Evolutionary conservation across 768 basidiomycete genomes (phyloP).

Genomic region (Lentinula edodes): DNA sequence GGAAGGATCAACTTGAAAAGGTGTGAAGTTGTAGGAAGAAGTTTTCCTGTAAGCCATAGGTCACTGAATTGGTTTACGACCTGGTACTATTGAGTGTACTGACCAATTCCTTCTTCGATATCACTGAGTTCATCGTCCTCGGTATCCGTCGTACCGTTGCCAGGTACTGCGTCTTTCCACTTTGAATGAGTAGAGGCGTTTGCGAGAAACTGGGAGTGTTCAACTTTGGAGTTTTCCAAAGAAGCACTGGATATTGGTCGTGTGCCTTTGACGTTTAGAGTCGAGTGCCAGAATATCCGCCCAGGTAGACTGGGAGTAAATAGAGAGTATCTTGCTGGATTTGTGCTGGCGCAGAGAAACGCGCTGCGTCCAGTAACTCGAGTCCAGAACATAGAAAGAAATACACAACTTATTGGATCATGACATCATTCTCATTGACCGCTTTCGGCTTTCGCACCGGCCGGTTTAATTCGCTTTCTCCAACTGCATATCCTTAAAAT

Average conservation of each 20-base stretch:
- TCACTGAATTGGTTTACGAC: not conserved
- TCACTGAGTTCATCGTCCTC: conserved; percentile 20
- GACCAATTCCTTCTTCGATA: conserved; percentile 30
- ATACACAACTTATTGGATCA: not conserved
- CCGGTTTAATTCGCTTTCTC: no score
- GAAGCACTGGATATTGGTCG: not conserved
- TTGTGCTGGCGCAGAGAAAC: not conserved
- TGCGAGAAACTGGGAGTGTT: conserved; percentile 39
- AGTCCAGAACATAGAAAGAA: not conserved
- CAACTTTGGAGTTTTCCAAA: conserved; percentile 30
- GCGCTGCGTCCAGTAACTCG: not conserved
- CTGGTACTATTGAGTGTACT: conserved; percentile 1
- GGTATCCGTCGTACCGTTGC: conserved; percentile 3
- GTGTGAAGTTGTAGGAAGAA: conserved; percentile 57
- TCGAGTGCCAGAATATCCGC: no score
- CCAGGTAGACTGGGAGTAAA: not conserved
- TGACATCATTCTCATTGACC: no score
- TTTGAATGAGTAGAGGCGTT: conserved; percentile 27
- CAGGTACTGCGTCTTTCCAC: conserved; percentile 22
- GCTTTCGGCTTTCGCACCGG: no score
- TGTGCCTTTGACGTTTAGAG: conserved; percentile 10
- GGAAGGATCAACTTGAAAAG: conserved; percentile 64
- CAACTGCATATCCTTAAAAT: not conserved
- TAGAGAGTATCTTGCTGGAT: not conserved
- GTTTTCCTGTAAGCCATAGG: conserved; percentile 37